Evolutionary conservation across 148 eudicot genomes (phyloP).

Genomic region (Silene uniflora): DNA sequence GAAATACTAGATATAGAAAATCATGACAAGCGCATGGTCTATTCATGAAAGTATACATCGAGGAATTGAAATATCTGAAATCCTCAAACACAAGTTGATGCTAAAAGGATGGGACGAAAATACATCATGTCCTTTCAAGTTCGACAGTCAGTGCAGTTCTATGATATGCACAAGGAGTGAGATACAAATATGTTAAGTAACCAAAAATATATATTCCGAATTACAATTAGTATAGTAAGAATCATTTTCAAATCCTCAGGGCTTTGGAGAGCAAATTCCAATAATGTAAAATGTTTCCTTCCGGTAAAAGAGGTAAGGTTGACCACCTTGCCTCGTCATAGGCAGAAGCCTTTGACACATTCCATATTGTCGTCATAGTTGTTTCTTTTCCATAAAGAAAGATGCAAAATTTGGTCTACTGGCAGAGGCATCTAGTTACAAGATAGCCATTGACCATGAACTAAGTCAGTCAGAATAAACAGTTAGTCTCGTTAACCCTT

Average conservation of each 20-base stretch:
- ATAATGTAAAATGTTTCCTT: too few species aligned
- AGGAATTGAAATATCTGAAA: not conserved
- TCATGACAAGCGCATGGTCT: not conserved
- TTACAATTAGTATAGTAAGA: too few species aligned
- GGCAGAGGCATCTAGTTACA: not conserved
- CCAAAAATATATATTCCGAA: too few species aligned
- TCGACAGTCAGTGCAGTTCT: not conserved
- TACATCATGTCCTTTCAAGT: not conserved
- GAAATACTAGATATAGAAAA: not conserved
- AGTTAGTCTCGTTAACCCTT: too few species aligned
- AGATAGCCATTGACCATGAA: not conserved
- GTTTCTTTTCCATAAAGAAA: not conserved
- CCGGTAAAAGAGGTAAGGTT: too few species aligned
- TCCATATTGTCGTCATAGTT: not conserved
- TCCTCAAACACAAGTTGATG: not conserved
- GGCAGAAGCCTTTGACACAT: not conserved
- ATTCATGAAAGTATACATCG: not conserved
- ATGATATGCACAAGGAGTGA: not conserved
- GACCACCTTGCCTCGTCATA: too few species aligned
- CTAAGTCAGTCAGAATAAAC: not conserved
- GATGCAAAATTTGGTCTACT: not conserved
- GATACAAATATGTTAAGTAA: not conserved
- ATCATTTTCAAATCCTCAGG: too few species aligned
- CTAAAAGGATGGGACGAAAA: constrained; percentile 14
- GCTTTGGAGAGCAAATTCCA: too few species aligned